phyloP scores from a whole-genome alignment of 1,139 yeast genomes.

The Geotrichum candidum region DNA sequence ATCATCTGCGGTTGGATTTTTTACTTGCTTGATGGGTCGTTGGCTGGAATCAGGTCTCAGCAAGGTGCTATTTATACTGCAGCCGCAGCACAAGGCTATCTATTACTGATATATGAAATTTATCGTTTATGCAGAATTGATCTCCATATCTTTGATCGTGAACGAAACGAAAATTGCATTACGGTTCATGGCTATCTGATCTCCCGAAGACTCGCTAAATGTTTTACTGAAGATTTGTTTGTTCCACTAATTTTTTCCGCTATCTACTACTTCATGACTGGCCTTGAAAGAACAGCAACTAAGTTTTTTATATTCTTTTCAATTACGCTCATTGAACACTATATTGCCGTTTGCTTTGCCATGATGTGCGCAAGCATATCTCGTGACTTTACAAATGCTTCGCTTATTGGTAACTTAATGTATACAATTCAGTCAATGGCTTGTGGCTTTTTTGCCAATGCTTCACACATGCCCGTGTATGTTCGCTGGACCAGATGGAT shows the following conservation, averaged over 20 bases:
- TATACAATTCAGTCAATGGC: slow-evolving; percentile 73
- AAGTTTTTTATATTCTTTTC: slow-evolving; percentile 62
- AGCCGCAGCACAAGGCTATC: slow-evolving; percentile 61
- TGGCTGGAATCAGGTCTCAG: slow-evolving; percentile 63
- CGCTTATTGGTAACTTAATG: slow-evolving; percentile 55
- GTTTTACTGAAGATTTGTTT: slow-evolving; percentile 64
- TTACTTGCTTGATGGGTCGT: slow-evolving; percentile 53
- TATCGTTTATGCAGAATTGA: slow-evolving; percentile 67
- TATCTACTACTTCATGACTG: slow-evolving; percentile 74
- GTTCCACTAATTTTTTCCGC: slow-evolving; percentile 52
- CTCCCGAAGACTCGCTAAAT: slow-evolving; percentile 61
- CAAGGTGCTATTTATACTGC: slow-evolving; percentile 61
- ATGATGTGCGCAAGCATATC: slow-evolving; percentile 53
- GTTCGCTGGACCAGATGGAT: slow-evolving; percentile 78
- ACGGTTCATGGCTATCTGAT: slow-evolving; percentile 60
- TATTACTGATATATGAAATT: slow-evolving; percentile 64
- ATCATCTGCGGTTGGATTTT: slow-evolving; percentile 71
- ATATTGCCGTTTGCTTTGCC: slow-evolving; percentile 53
- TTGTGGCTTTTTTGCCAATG: slow-evolving; percentile 75
- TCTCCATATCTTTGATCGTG: slow-evolving; percentile 65
- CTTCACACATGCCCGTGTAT: slow-evolving; percentile 72
- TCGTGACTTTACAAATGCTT: slow-evolving; percentile 59
- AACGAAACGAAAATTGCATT: slow-evolving; percentile 65
- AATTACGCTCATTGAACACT: slow-evolving; percentile 50
- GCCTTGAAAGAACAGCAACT: slow-evolving; percentile 45